Evolutionary conservation across 768 basidiomycete genomes (phyloP).

Genomic region (Symmetrospora coprosmae): DNA sequence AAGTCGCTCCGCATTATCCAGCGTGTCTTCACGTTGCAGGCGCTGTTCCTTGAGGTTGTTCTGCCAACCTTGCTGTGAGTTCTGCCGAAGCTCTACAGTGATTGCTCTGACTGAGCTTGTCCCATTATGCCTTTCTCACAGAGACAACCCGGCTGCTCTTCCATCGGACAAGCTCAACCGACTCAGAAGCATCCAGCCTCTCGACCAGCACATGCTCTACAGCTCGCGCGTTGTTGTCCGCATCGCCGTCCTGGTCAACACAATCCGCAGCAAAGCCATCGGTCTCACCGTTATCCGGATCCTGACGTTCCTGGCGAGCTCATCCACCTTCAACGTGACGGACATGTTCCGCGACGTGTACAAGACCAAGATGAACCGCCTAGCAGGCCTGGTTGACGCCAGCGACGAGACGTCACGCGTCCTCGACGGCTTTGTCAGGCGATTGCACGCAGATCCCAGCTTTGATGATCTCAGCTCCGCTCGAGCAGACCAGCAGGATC

Average conservation of each 20-base stretch:
- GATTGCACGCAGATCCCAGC: constrained; percentile 52
- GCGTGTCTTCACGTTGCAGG: constrained; percentile 69
- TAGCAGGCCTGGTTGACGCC: constrained; percentile 63
- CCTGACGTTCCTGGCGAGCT: constrained; percentile 52
- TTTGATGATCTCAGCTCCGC: constrained; percentile 43
- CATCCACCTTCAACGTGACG: constrained; percentile 44
- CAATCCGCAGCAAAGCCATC: constrained; percentile 54
- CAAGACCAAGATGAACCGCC: constrained; percentile 45
- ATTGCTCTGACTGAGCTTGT: constrained; percentile 24
- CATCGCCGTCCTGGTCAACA: constrained; percentile 63
- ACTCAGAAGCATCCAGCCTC: constrained; percentile 30
- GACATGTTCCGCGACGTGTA: constrained; percentile 38
- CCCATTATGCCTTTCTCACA: constrained; percentile 23
- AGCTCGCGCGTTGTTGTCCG: constrained; percentile 64
- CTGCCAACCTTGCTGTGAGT: constrained; percentile 60
- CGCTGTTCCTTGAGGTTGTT: constrained; percentile 75
- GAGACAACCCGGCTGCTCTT: constrained; percentile 32
- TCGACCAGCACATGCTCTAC: constrained; percentile 46
- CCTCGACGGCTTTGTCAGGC: constrained; percentile 57
- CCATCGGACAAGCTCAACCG: constrained; percentile 39
- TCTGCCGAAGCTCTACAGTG: constrained; percentile 41
- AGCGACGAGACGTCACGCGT: constrained; percentile 76
- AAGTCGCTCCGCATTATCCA: constrained; percentile 68
- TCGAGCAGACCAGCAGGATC: neutral
- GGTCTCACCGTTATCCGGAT: constrained; percentile 64